Evolutionary conservation across 495 filamentous ascomycete genomes (phyloP).

Genomic region (Daldinia caldariorum): DNA sequence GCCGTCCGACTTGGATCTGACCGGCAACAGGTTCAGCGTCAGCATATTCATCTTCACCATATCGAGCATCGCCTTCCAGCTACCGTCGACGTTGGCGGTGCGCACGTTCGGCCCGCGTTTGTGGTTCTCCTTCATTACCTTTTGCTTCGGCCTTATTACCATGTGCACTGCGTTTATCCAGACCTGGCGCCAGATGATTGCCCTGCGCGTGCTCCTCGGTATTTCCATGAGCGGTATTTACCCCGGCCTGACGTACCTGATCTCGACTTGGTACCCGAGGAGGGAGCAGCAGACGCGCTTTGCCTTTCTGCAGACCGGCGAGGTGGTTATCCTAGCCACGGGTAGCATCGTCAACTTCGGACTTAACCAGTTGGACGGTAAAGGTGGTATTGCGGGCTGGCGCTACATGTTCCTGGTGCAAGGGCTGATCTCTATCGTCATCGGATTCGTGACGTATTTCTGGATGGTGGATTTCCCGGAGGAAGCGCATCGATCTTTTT

Average conservation of each 20-base stretch:
- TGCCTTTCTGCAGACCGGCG: constrained; percentile 75
- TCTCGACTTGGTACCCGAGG: constrained; percentile 78
- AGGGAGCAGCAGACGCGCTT: constrained; percentile 79
- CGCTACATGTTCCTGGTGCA: constrained; percentile 83
- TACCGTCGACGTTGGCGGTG: constrained; percentile 77
- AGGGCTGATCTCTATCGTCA: constrained; percentile 66
- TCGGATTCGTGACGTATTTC: constrained; percentile 76
- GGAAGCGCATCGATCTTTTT: constrained; percentile 67
- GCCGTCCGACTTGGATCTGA: constrained; percentile 70
- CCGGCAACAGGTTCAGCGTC: constrained; percentile 73
- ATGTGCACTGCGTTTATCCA: constrained; percentile 75
- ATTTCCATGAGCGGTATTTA: constrained; percentile 76
- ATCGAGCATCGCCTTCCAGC: constrained; percentile 76
- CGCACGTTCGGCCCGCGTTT: constrained; percentile 72
- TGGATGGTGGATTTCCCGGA: constrained; percentile 88
- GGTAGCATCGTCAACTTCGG: constrained; percentile 78
- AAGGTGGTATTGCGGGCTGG: constrained; percentile 72
- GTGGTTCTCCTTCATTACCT: constrained; percentile 74
- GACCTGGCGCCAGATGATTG: constrained; percentile 79
- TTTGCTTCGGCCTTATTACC: constrained; percentile 76
- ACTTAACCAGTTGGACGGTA: constrained; percentile 71
- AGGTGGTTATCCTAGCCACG: constrained; percentile 74
- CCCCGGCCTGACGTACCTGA: constrained; percentile 75
- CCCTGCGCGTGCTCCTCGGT: constrained; percentile 73
- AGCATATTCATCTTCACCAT: constrained; percentile 85